Evolutionary conservation across 257 asterid genomes (phyloP).

Genomic region (Prunella vulgaris): DNA sequence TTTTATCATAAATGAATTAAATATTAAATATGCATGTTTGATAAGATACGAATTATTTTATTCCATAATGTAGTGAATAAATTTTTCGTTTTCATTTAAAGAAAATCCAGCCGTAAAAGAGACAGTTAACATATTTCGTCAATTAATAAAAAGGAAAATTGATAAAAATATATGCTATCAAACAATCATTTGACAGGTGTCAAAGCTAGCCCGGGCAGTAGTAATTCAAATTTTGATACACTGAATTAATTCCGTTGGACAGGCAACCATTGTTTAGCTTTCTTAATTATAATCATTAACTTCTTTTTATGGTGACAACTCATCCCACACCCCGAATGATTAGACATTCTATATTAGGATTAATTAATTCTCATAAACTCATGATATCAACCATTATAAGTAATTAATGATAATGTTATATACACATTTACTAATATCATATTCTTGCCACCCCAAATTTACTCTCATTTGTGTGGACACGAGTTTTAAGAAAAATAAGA

Average conservation of each 20-base stretch:
- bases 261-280: constrained; percentile 19
- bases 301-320: constrained; percentile 34
- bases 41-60: no score
- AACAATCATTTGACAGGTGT: constrained; percentile 21
- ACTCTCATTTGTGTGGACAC: no score
- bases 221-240: constrained; percentile 17
- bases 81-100: no score
- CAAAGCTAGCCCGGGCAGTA: not conserved
- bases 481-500: no score
- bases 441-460: no score
- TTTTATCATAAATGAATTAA: no score
- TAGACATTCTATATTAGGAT: constrained; percentile 17
- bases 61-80: no score
- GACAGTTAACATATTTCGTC: not conserved
- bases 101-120: not conserved
- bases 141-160: not conserved
- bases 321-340: constrained; percentile 27
- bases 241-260: no score
- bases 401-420: no score
- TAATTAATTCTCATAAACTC: constrained; percentile 16
- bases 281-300: constrained; percentile 34
- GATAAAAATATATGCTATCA: not conserved
- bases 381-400: no score
- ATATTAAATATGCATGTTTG: no score
- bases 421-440: no score